Evolutionary conservation across 192 early-diverging fungal species (phyloP), one percentile per base, ranked within the genome.

Genomic region (Backusella psychrophila): DNA sequence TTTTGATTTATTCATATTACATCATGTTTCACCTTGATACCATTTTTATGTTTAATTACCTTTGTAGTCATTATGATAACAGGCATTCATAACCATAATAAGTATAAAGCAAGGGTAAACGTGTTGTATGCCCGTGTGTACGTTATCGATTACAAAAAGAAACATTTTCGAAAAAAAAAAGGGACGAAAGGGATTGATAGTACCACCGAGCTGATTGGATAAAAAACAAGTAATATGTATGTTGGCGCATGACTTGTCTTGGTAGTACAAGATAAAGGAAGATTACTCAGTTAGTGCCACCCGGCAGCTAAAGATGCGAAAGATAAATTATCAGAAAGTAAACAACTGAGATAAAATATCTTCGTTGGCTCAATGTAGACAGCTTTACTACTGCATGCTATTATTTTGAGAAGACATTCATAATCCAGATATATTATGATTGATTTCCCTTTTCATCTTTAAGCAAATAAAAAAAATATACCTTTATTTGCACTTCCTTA

Each of bases 281-380:
- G 56, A 63, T 63, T 63, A 63, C 23, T 29, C 23, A 63, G 56
- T 63, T 63, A 29, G 56, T 63, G 56, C 6, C 56, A 63, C 56
- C 56, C 56, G 56, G 26, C 26, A 12, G 26, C 9, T 14, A 59
- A 59, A 59, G 56, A 59, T 59, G 56, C 11, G 9, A 59, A 59
- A 59, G 56, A 59, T 59, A 59, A 23, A 59, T 59, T 63, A 63
- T 63, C 56, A 63, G 26, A 63, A 63, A 63, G 23, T 63, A 63
- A 63, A 63, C 56, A 63, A 63, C 6, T 56, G 53, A 56, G 53
- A 56, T 56, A 21, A 56, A 56, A 56, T 9, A 56, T 21, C 21
- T 56, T 21, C 23, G 53, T 59, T 63, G 56, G 23, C 56, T 63
- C 29, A 26, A 63, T 21, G 46, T 21, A n/a, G 17, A 49, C 19